Conservation (phyloP, 116 monocot genomes). For the Dioscorea cayenensis region DNA sequence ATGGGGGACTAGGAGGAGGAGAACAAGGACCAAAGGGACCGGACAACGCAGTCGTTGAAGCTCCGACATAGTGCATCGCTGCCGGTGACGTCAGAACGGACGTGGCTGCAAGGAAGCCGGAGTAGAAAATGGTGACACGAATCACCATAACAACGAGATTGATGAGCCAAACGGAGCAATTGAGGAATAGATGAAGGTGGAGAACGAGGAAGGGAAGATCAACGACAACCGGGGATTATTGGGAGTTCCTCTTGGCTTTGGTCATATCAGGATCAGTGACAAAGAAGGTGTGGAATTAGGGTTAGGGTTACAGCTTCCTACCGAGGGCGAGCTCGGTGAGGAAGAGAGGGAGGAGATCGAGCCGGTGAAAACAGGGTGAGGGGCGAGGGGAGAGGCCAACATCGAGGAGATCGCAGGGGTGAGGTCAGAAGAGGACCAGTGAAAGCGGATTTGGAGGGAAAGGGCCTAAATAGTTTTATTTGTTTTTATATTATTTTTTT, state of each 20-base stretch:
- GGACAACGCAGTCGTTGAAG: slow-evolving; percentile 16
- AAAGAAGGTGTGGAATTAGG: not conserved
- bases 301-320: not conserved
- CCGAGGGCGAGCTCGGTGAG: not conserved
- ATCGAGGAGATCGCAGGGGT: no score
- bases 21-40: not conserved
- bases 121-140: slow-evolving; percentile 56
- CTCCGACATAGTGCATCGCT: slow-evolving; percentile 6
- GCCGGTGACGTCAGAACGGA: not conserved
- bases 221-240: not conserved
- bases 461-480: no score
- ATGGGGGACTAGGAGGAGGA: not conserved
- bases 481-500: no score
- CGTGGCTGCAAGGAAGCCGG: slow-evolving; percentile 36
- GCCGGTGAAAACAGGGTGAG: not conserved
- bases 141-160: slow-evolving; percentile 47
- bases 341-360: not conserved
- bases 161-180: not conserved
- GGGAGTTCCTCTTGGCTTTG: not conserved
- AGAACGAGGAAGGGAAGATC: no score
- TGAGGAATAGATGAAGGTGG: not conserved
- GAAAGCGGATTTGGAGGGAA: no score
- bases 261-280: not conserved
- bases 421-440: no score
- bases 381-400: no score